Percentiles rank a stretch among this genome's conserved stretches.
Conservation (phyloP, 179 eudicot genomes). For the Nepenthes alata region DNA sequence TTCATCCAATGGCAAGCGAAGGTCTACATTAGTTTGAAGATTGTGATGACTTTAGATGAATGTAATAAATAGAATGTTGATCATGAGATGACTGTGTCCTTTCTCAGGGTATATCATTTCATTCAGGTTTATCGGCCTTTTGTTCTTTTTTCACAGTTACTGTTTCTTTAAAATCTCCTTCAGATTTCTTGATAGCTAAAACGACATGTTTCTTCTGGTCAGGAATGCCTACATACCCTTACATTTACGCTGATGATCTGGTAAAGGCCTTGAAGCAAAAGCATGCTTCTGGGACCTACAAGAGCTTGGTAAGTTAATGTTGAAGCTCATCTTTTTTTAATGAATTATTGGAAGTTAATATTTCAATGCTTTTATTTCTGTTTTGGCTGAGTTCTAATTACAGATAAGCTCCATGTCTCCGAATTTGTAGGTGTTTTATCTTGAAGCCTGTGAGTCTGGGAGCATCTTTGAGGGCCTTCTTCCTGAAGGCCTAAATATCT, state of each 20-base stretch:
- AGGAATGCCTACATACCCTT: constrained; percentile 88
- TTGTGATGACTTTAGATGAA: too few relatives aligned
- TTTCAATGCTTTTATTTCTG: neutral
- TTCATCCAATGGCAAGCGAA: too few relatives aligned
- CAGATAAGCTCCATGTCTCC: neutral
- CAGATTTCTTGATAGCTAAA: neutral
- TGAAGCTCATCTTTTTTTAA: neutral
- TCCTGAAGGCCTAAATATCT: constrained; percentile 65
- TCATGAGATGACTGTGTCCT: too few relatives aligned
- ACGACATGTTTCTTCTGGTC: neutral
- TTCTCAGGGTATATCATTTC: too few relatives aligned
- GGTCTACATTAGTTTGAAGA: too few relatives aligned
- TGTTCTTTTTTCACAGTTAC: neutral
- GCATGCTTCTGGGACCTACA: constrained; percentile 58
- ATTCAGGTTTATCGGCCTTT: too few relatives aligned
- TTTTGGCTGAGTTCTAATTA: neutral
- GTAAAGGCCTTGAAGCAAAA: constrained; percentile 53
- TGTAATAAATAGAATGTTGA: too few relatives aligned
- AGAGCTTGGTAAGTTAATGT: constrained; percentile 46
- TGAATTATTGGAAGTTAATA: neutral
- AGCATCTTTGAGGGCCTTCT: constrained; percentile 89
- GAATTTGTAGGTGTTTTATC: constrained; percentile 53
- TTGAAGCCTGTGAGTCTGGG: constrained; percentile 97
- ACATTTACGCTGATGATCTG: constrained; percentile 62
- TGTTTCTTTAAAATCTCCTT: neutral